Conservation (phyloP, 2,329 filamentous ascomycete species). For the Penicillium glabrum region DNA sequence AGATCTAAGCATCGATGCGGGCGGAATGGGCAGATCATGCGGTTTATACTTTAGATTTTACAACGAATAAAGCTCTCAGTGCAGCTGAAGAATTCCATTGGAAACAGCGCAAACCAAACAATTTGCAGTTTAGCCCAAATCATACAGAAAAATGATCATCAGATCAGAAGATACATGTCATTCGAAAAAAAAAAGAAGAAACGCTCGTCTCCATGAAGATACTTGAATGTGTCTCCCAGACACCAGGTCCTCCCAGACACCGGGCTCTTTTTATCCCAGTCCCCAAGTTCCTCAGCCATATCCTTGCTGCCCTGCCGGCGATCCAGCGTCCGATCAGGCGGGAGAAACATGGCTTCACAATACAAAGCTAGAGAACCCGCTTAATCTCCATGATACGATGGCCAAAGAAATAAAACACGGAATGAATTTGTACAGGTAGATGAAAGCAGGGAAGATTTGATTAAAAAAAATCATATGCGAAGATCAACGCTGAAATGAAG, state of each 20-base stretch:
- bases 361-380: constrained; percentile 31
- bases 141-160: not conserved
- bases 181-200: constrained; percentile 6
- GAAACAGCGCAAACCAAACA: not conserved
- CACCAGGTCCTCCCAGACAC: constrained; percentile 2
- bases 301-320: constrained; percentile 30
- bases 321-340: constrained; percentile 42
- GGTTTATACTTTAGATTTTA: not conserved
- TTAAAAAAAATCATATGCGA: constrained; percentile 31
- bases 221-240: constrained; percentile 7
- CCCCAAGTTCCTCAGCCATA: constrained; percentile 3
- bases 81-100: not conserved
- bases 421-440: constrained; percentile 37
- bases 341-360: constrained; percentile 17
- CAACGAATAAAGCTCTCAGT: not conserved
- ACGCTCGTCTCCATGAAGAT: constrained; percentile 12
- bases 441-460: constrained; percentile 29
- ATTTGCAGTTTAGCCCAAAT: not conserved
- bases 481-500: constrained; percentile 32
- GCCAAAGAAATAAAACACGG: constrained; percentile 22
- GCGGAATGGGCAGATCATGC: not conserved
- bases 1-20: not conserved
- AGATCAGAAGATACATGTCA: constrained; percentile 15
- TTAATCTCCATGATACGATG: constrained; percentile 29
- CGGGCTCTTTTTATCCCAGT: constrained; percentile 7